Percentiles rank a stretch among this genome's conserved stretches.
Conservation (phyloP, 2,329 filamentous ascomycete genomes). For the Xylaria arbuscula region DNA sequence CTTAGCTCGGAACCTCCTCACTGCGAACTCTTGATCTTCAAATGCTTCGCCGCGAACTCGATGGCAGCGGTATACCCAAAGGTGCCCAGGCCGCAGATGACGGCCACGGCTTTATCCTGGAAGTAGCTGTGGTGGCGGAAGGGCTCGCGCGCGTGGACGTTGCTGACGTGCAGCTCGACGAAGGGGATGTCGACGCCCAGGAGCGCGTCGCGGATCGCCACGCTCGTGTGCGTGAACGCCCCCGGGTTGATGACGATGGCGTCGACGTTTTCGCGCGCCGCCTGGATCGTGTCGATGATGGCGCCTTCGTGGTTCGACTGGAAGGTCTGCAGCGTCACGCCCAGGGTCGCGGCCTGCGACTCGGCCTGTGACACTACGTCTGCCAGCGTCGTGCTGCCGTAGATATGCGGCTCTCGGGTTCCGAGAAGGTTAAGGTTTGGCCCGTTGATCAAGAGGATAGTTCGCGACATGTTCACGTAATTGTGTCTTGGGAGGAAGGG, state of each 20-base stretch:
- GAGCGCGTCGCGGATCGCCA: slow-evolving; percentile 80
- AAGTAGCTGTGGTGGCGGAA: slow-evolving; percentile 78
- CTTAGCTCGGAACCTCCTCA: slow-evolving; percentile 14
- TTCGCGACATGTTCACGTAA: slow-evolving; percentile 43
- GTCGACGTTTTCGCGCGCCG: slow-evolving; percentile 66
- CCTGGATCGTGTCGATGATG: slow-evolving; percentile 78
- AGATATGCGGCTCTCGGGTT: slow-evolving; percentile 77
- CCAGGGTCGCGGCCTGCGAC: slow-evolving; percentile 61
- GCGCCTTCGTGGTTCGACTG: slow-evolving; percentile 84
- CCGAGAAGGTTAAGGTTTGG: slow-evolving; percentile 85
- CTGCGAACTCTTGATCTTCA: slow-evolving; percentile 54
- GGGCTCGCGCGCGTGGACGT: slow-evolving; percentile 76
- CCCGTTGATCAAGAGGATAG: slow-evolving; percentile 81
- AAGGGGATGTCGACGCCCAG: slow-evolving; percentile 77
- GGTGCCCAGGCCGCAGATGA: slow-evolving; percentile 76
- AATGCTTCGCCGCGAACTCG: slow-evolving; percentile 62
- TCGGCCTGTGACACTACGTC: slow-evolving; percentile 66
- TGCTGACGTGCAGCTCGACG: slow-evolving; percentile 80
- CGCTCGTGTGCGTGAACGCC: slow-evolving; percentile 79
- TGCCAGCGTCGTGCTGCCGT: slow-evolving; percentile 74
- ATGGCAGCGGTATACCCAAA: slow-evolving; percentile 71
- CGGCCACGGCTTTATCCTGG: slow-evolving; percentile 78
- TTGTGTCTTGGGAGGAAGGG: neutral
- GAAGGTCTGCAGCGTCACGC: slow-evolving; percentile 65
- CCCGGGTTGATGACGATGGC: slow-evolving; percentile 81